Conservation (phyloP, 441 rosid species). For the Gossypium schwendimanii region DNA sequence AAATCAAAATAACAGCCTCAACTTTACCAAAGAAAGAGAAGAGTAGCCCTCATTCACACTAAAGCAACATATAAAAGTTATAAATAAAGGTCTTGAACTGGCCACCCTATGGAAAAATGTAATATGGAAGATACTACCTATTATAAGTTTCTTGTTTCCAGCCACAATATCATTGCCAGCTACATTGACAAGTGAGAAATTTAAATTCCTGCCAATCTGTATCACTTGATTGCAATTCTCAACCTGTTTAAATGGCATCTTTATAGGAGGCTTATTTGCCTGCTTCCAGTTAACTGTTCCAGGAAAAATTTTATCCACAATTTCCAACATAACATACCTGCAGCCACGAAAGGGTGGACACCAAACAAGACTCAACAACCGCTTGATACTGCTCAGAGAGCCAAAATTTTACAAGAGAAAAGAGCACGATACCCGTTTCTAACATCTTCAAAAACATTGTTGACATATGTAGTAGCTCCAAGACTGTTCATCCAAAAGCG, state of each 20-base stretch:
- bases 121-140: conserved; percentile 39
- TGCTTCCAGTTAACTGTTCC: conserved; percentile 86
- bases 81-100: not conserved
- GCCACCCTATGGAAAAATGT: not conserved
- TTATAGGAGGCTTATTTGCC: conserved; percentile 84
- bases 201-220: conserved; percentile 65
- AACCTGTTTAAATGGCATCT: conserved; percentile 92
- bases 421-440: conserved; percentile 67
- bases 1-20: not conserved
- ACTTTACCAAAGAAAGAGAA: not conserved
- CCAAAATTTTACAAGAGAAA: not conserved
- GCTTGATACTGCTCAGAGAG: not conserved
- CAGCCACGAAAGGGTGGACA: conserved; percentile 18
- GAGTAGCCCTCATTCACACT: not conserved
- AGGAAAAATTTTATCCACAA: conserved; percentile 71
- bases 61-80: not conserved
- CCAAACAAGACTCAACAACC: conserved; percentile 15
- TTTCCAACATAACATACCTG: conserved; percentile 93
- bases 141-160: conserved; percentile 87
- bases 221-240: conserved; percentile 91
- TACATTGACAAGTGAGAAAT: conserved; percentile 83
- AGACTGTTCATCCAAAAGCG: conserved; percentile 97
- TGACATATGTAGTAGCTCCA: conserved; percentile 68
- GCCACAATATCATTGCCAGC: conserved; percentile 97
- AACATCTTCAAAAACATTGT: conserved; percentile 87